These are phyloP conservation scores for Yamadazyma aaseri DNA, from an alignment of 1,139 yeast species.

Conservation along the genomic window DNA sequence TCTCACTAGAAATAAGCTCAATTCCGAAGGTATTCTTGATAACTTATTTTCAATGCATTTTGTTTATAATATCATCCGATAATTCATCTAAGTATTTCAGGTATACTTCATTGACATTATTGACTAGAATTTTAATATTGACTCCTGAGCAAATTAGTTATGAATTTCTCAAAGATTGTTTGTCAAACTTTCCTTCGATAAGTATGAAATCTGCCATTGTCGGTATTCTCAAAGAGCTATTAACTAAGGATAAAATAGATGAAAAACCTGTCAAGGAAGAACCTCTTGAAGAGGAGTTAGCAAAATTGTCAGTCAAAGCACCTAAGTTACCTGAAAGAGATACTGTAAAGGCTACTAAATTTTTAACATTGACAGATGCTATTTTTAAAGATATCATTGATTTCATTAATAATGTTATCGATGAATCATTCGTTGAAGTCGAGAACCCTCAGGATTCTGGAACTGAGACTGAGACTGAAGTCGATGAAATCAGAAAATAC, in stretches of 20 bases:
- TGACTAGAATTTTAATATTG: conserved; percentile 55
- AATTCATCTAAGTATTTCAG: conserved; percentile 18
- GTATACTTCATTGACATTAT: conserved; percentile 42
- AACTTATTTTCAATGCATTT: conserved; percentile 34
- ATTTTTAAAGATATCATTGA: conserved; percentile 40
- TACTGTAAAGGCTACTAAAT: conserved; percentile 19
- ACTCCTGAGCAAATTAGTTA: conserved; percentile 58
- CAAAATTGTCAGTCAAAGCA: conserved; percentile 7
- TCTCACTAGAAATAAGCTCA: conserved; percentile 30
- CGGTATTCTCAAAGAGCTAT: conserved; percentile 65
- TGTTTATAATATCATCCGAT: conserved; percentile 22
- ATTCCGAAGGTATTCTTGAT: conserved; percentile 32
- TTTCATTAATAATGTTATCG: conserved; percentile 33
- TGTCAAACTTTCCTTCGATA: conserved; percentile 67
- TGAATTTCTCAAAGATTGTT: conserved; percentile 62
- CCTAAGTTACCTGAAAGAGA: conserved; percentile 22
- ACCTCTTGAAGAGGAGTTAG: conserved; percentile 8
- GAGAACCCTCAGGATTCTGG: conserved; percentile 10
- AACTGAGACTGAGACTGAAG: conserved; percentile 12
- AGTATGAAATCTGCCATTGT: conserved; percentile 58
- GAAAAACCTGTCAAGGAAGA: not conserved
- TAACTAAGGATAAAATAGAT: conserved; percentile 24
- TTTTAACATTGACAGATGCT: conserved; percentile 36
- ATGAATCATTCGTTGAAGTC: conserved; percentile 26
- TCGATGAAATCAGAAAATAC: conserved; percentile 6